These are phyloP conservation scores for Mycena latifolia DNA, from an alignment of 768 basidiomycete species.

Conservation along the genomic window DNA sequence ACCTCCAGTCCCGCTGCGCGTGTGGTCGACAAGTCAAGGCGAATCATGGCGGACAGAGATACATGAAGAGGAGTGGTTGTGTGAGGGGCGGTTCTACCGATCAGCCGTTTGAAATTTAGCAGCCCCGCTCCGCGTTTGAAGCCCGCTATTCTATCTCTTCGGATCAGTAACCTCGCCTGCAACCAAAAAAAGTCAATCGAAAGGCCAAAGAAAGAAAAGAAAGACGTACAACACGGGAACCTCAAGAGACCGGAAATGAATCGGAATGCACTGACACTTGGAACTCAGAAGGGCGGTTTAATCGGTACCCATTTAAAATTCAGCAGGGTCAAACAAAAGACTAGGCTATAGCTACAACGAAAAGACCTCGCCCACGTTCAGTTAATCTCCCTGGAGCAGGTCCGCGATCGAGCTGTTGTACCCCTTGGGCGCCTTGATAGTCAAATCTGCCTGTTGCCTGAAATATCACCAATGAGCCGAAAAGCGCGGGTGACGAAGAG, in stretches of 20 bases:
- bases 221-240: no score
- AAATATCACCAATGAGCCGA: background rate
- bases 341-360: conserved; percentile 9
- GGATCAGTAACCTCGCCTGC: no score
- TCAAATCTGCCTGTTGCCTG: conserved; percentile 86
- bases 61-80: background rate
- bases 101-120: no score
- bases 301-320: conserved; percentile 4
- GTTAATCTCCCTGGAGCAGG: conserved; percentile 27
- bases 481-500: background rate
- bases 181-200: no score
- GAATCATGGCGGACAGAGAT: background rate
- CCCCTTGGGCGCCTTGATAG: conserved; percentile 75
- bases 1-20: conserved; percentile 1
- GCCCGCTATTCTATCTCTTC: no score
- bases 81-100: no score
- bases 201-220: no score
- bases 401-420: conserved; percentile 27
- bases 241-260: no score
- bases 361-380: background rate
- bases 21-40: conserved; percentile 7
- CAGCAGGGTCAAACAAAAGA: background rate
- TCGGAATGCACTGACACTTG: no score
- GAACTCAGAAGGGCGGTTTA: no score
- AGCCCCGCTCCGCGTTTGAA: no score